Evolutionary conservation across 2,329 filamentous ascomycete species (phyloP).

Genomic region (Lithohypha guttulata): DNA sequence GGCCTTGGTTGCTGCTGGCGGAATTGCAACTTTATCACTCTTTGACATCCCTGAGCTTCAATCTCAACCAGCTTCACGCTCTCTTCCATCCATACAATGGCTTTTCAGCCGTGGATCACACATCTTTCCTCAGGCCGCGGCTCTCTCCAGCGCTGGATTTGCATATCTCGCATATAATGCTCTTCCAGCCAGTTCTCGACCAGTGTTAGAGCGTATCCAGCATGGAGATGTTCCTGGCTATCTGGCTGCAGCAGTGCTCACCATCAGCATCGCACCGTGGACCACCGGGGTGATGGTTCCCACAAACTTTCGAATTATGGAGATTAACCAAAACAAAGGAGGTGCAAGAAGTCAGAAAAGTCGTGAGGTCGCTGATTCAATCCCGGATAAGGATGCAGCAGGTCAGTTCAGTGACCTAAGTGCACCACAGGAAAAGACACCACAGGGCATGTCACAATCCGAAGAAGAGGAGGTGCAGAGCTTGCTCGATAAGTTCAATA

Average conservation of each 20-base stretch:
- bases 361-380: too few species aligned
- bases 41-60: constrained; percentile 26
- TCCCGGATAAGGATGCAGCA: not conserved
- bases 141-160: constrained; percentile 25
- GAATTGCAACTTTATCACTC: constrained; percentile 26
- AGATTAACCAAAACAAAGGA: constrained; percentile 10
- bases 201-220: not conserved
- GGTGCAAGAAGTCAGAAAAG: constrained; percentile 4
- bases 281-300: constrained; percentile 9
- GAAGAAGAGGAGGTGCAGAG: constrained; percentile 7
- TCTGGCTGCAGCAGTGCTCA: constrained; percentile 6
- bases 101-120: constrained; percentile 30
- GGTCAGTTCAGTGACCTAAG: constrained; percentile 8
- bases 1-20: constrained; percentile 26
- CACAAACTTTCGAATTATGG: constrained; percentile 11
- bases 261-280: constrained; percentile 8
- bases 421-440: constrained; percentile 8
- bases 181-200: not conserved
- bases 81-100: constrained; percentile 28
- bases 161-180: constrained; percentile 6
- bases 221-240: constrained; percentile 2
- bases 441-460: not conserved
- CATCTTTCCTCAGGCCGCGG: constrained; percentile 25
- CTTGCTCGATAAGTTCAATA: constrained; percentile 8
- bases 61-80: constrained; percentile 29